Percentiles rank a stretch among this genome's conserved stretches.
These are phyloP conservation scores for Suillus ampliporus DNA, from an alignment of 768 basidiomycete genomes.

Conservation along the genomic window DNA sequence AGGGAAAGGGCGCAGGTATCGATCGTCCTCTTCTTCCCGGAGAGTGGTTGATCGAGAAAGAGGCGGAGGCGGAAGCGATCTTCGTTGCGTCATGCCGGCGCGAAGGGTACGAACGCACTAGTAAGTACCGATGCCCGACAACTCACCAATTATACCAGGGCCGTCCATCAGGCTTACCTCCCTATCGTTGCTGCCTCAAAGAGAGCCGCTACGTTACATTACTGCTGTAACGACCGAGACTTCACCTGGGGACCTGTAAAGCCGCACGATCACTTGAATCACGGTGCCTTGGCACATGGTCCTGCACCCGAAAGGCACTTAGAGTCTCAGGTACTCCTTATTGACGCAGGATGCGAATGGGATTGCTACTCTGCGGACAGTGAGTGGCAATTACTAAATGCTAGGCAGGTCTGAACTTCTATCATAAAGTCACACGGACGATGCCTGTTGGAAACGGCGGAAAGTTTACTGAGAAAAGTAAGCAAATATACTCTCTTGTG, in stretches of 20 bases:
- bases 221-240: constrained; percentile 90
- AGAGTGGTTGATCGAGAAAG: constrained; percentile 91
- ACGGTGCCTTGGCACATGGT: constrained; percentile 48
- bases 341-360: constrained; percentile 97
- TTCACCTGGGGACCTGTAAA: constrained; percentile 84
- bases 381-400: constrained; percentile 28
- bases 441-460: constrained; percentile 96
- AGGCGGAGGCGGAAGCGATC: constrained; percentile 92
- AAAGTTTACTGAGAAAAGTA: constrained; percentile 81
- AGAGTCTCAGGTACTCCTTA: constrained; percentile 77
- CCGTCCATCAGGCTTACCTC: constrained; percentile 87
- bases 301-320: constrained; percentile 44
- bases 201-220: constrained; percentile 90
- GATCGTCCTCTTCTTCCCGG: constrained; percentile 64
- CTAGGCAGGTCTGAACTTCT: constrained; percentile 39
- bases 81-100: constrained; percentile 90
- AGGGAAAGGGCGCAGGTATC: constrained; percentile 44
- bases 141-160: constrained; percentile 45
- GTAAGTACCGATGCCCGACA: not conserved
- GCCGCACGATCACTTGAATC: constrained; percentile 60
- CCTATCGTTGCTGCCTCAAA: constrained; percentile 91
- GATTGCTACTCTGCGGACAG: constrained; percentile 69
- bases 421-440: constrained; percentile 70
- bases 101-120: constrained; percentile 66
- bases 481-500: constrained; percentile 86